Conservation (phyloP, 2,329 filamentous ascomycete species). For the Aspergillus jensenii region DNA sequence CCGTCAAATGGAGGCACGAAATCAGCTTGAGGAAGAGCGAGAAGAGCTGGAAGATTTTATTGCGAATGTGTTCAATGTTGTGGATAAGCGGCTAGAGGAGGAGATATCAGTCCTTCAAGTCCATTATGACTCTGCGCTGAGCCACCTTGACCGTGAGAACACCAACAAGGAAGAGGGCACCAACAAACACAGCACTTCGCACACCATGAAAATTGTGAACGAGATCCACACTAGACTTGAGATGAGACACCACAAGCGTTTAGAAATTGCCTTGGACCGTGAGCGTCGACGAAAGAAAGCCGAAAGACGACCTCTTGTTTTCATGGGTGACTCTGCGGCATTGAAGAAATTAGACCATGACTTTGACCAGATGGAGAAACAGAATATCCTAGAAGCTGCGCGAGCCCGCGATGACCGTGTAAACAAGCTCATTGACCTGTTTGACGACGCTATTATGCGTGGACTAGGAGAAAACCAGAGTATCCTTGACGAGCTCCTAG, state of each 20-base stretch:
- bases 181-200: constrained; percentile 38
- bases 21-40: constrained; percentile 54
- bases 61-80: constrained; percentile 49
- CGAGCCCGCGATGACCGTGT: constrained; percentile 51
- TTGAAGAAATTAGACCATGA: constrained; percentile 51
- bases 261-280: constrained; percentile 52
- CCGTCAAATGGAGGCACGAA: constrained; percentile 51
- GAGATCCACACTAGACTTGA: constrained; percentile 51
- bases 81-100: constrained; percentile 49
- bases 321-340: constrained; percentile 51
- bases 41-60: constrained; percentile 54
- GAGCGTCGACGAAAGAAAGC: constrained; percentile 57
- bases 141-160: constrained; percentile 42
- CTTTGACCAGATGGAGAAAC: constrained; percentile 53
- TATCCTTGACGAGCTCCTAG: constrained; percentile 49
- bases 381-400: constrained; percentile 50
- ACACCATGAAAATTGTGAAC: constrained; percentile 48
- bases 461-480: constrained; percentile 54
- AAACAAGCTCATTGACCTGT: constrained; percentile 50
- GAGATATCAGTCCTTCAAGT: constrained; percentile 52
- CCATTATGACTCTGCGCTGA: constrained; percentile 46
- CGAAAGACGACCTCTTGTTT: constrained; percentile 52
- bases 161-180: constrained; percentile 31
- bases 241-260: constrained; percentile 49
- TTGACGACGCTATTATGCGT: constrained; percentile 52